A percentile compares a stretch with the other conserved stretches of the same genome.
Conservation (phyloP, 805 yeast species). For the Myxozyma kluyveri region DNA sequence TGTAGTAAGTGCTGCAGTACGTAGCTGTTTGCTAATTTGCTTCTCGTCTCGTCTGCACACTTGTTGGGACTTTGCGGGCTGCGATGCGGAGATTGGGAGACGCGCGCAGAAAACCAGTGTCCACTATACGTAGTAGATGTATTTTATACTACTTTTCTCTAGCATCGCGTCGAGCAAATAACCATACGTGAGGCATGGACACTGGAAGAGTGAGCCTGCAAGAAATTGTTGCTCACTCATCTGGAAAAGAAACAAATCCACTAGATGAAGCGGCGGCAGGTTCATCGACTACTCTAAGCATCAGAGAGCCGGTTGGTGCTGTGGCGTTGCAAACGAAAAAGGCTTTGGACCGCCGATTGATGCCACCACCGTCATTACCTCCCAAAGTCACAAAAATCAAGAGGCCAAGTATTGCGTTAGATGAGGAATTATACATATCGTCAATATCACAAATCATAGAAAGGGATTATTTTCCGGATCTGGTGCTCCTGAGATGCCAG, state of each 20-base stretch:
- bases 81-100: too few species aligned
- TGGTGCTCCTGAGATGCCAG: constrained; percentile 10
- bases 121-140: too few species aligned
- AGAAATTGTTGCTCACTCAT: not conserved
- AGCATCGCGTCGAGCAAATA: too few species aligned
- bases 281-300: too few species aligned
- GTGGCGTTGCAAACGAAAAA: not conserved
- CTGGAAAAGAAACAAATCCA: not conserved
- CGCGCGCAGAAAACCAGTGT: too few species aligned
- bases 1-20: too few species aligned
- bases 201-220: not conserved
- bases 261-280: not conserved
- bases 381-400: constrained; percentile 6
- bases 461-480: constrained; percentile 32
- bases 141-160: too few species aligned
- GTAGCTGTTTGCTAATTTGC: too few species aligned
- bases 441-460: constrained; percentile 31
- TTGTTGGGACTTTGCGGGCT: too few species aligned
- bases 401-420: constrained; percentile 28
- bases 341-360: not conserved
- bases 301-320: not conserved
- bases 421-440: constrained; percentile 34
- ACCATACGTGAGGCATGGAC: too few species aligned
- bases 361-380: constrained; percentile 20
- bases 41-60: too few species aligned